A percentile compares a stretch with the other conserved stretches of the same genome.
Conservation (phyloP, 768 basidiomycete species). For the Russula brevipes region DNA sequence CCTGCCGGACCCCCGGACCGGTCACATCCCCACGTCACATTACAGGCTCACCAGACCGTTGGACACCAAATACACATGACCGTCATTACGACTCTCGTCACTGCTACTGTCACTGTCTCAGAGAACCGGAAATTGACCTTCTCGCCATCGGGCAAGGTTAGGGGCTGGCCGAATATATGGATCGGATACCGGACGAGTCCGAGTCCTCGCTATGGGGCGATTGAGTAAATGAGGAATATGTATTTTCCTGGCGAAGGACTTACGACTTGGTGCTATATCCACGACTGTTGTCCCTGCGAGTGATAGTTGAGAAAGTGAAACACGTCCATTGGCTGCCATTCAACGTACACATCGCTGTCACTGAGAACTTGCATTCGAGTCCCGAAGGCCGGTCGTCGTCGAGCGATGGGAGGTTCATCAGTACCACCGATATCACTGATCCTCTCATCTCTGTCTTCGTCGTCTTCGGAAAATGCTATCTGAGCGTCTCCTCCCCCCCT, state of each 20-base stretch:
- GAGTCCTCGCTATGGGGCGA: neutral
- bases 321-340: neutral
- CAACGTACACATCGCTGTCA: conserved; percentile 14
- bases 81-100: neutral
- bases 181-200: conserved; percentile 9
- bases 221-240: neutral
- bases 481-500: neutral
- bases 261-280: conserved; percentile 7
- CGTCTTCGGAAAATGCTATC: neutral
- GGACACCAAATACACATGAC: neutral
- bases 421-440: neutral
- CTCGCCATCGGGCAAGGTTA: neutral
- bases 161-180: conserved; percentile 2
- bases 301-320: neutral
- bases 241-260: neutral
- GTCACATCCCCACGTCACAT: neutral
- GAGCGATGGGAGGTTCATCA: neutral
- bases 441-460: conserved; percentile 1
- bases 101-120: neutral
- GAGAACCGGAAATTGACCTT: neutral
- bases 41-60: neutral
- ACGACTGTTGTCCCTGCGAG: neutral
- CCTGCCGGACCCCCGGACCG: neutral
- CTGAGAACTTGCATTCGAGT: conserved; percentile 10
- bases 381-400: neutral